Evolutionary conservation across 139 green algal species (phyloP).

Genomic region (Eudorina sp.): DNA sequence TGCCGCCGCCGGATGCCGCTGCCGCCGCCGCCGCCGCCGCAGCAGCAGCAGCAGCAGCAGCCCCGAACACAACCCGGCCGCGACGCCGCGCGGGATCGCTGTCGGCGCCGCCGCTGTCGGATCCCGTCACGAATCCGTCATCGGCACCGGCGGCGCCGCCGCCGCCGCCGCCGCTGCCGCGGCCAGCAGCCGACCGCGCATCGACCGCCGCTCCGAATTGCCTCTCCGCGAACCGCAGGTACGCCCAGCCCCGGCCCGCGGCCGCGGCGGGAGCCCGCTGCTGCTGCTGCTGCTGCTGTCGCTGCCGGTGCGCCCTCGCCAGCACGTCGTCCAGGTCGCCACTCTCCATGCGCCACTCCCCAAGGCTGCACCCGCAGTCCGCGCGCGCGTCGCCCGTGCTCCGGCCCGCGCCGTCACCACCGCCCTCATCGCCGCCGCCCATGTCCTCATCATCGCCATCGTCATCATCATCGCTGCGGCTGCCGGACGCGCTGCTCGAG

Average conservation of each 20-base stretch:
- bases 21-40: too few relatives aligned
- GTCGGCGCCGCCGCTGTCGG: background rate
- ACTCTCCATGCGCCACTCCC: too few relatives aligned
- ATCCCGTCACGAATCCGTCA: background rate
- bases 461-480: too few relatives aligned
- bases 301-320: too few relatives aligned
- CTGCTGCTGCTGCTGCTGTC: background rate
- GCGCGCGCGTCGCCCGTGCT: too few relatives aligned
- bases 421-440: background rate
- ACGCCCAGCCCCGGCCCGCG: conserved; percentile 3
- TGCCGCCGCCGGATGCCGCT: too few relatives aligned
- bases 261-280: background rate
- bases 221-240: background rate
- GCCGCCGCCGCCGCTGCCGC: background rate
- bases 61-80: too few relatives aligned
- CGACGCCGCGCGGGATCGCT: too few relatives aligned
- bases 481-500: background rate
- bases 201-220: background rate
- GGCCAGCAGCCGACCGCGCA: background rate
- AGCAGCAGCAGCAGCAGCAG: too few relatives aligned
- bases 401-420: too few relatives aligned
- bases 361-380: too few relatives aligned
- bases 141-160: background rate
- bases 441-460: background rate
- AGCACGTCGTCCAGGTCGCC: too few relatives aligned